Evolutionary conservation across 2,329 filamentous ascomycete species (phyloP).

Genomic region (Fusarium pseudocircinatum): DNA sequence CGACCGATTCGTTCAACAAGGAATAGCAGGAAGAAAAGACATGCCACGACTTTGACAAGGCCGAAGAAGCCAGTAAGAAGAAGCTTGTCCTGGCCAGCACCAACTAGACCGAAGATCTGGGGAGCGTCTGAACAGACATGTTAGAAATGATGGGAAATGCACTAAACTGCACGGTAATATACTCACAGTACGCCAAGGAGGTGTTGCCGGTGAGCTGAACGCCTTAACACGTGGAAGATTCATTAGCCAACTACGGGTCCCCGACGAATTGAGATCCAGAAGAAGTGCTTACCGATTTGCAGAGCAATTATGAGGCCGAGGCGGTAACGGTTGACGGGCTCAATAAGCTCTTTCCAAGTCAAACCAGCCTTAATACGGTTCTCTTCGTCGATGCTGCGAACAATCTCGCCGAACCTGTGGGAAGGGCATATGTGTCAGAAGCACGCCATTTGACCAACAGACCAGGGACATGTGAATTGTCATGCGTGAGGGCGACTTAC

Average conservation of each 20-base stretch:
- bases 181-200: background rate
- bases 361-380: background rate
- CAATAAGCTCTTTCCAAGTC: background rate
- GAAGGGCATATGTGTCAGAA: background rate
- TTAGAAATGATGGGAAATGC: background rate
- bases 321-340: background rate
- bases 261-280: no score
- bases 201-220: background rate
- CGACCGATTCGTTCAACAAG: background rate
- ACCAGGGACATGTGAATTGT: background rate
- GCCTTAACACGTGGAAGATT: background rate
- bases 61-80: background rate
- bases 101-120: background rate
- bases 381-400: background rate
- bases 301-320: background rate
- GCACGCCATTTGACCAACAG: background rate
- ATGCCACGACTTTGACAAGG: background rate
- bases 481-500: background rate
- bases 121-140: background rate
- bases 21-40: background rate
- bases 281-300: background rate
- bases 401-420: background rate
- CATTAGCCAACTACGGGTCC: background rate
- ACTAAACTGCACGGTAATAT: background rate
- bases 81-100: background rate